Base-by-base conservation (phyloP, 768 basidiomycete species). In the Leucosporidium creatinivorum region DNA sequence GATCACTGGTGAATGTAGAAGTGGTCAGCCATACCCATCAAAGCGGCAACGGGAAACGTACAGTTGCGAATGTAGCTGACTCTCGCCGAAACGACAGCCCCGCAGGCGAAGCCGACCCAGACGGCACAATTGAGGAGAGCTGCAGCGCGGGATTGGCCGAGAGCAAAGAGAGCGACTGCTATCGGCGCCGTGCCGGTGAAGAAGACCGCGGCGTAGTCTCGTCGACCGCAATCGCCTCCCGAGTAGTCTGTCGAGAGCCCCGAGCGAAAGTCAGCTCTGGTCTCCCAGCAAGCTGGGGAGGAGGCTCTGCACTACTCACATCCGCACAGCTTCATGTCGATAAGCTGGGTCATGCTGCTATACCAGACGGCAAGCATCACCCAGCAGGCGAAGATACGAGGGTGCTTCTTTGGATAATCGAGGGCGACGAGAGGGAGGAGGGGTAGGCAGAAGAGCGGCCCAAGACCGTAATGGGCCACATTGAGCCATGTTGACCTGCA, bases 211-310 rank as follows among this genome's bases (percentile, higher is more conserved):
- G 33, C 88, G 81, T 50, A 78, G 76, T 1, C 89, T 87, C 77
- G 91, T 89, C 63, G 82, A 83, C 48, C 81, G 39, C 39, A 44
- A 75, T 70, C 89, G 91, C 0, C 88, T 75, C 10, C 79, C 77
- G 1, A 84, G 82, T 0, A 89, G 86, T 28, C 88, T 86, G 58
- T 82, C 77, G 62, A 91, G 85, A 1, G 83, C 81, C 10, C 78
- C 76, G 30, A 81, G 81, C 86, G 83, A n/a, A n/a, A n/a, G 8
- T 88, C 88, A 65, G 82, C 85, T 76, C 91, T 89, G 31, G 89
- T 80, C 30, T 30, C 15, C 15, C 7, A 28, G 13, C 19, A 13
- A 55, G 54, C 28, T 2, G 30, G 28, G 2, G 28, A n/a, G n/a
- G n/a, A 5, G 4, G 23, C 23, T 4, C 4, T 13, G 5, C 23